phyloP scores from a whole-genome alignment of 768 basidiomycete genomes.

The Leccinum rimulosum region DNA sequence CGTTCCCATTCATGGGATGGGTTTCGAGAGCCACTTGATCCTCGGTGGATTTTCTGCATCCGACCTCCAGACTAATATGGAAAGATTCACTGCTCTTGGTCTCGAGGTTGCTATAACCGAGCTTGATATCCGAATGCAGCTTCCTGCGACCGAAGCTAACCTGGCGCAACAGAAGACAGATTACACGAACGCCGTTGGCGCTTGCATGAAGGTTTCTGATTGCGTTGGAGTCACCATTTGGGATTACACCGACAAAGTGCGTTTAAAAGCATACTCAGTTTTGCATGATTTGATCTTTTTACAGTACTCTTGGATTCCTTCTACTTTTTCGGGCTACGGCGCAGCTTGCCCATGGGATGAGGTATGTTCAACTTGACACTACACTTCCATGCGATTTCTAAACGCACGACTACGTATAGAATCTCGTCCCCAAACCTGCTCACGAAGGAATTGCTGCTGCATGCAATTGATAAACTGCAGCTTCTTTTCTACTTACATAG shows the following conservation, averaged over 20 bases:
- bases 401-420: slow-evolving; percentile 1
- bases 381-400: neutral
- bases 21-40: slow-evolving; percentile 59
- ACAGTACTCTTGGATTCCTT: slow-evolving; percentile 17
- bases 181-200: slow-evolving; percentile 48
- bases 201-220: slow-evolving; percentile 43
- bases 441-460: slow-evolving; percentile 10
- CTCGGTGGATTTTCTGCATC: slow-evolving; percentile 52
- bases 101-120: slow-evolving; percentile 70
- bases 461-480: neutral
- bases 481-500: neutral
- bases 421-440: slow-evolving; percentile 14
- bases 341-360: slow-evolving; percentile 17
- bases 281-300: slow-evolving; percentile 12
- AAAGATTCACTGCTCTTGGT: slow-evolving; percentile 55
- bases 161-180: slow-evolving; percentile 54
- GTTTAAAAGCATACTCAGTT: neutral
- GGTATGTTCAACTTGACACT: slow-evolving; percentile 1
- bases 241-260: slow-evolving; percentile 40
- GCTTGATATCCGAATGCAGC: slow-evolving; percentile 59
- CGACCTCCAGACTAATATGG: slow-evolving; percentile 44
- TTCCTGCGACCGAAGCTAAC: slow-evolving; percentile 45
- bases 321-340: slow-evolving; percentile 6
- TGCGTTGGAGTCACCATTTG: slow-evolving; percentile 41
- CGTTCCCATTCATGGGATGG: slow-evolving; percentile 59